These are phyloP conservation scores for Nyssa sinensis DNA, from an alignment of 148 eudicot genomes.

Conservation along the genomic window DNA sequence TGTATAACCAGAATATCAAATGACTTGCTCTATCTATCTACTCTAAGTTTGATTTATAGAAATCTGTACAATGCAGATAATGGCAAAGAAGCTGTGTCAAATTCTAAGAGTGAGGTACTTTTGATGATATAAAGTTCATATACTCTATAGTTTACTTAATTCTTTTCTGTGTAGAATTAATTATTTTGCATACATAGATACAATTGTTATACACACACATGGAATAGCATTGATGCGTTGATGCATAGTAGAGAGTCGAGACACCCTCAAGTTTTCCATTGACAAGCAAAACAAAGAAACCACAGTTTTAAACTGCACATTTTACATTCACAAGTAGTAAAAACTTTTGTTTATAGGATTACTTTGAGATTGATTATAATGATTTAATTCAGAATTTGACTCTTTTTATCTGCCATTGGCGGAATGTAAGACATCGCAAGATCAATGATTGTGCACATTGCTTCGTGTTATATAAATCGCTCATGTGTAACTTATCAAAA, in stretches of 20 bases:
- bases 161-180: not conserved
- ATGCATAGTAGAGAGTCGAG: no score
- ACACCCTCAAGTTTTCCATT: no score
- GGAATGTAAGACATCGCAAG: not conserved
- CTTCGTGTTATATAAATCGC: not conserved
- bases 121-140: not conserved
- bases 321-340: no score
- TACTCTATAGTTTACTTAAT: not conserved
- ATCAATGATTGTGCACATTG: not conserved
- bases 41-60: constrained; percentile 4
- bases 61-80: constrained; percentile 35
- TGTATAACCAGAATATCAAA: not conserved
- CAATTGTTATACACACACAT: no score
- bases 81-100: constrained; percentile 23
- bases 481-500: no score
- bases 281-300: no score
- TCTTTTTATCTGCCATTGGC: not conserved
- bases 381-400: not conserved
- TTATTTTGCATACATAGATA: not conserved
- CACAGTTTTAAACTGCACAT: no score
- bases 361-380: no score
- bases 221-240: no score
- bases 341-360: no score
- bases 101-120: constrained; percentile 25
- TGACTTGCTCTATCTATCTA: not conserved